Evolutionary conservation across 2,329 filamentous ascomycete species (phyloP), one percentile per base, ranked within the genome.

Genomic region (Scytalidium lignicola): DNA sequence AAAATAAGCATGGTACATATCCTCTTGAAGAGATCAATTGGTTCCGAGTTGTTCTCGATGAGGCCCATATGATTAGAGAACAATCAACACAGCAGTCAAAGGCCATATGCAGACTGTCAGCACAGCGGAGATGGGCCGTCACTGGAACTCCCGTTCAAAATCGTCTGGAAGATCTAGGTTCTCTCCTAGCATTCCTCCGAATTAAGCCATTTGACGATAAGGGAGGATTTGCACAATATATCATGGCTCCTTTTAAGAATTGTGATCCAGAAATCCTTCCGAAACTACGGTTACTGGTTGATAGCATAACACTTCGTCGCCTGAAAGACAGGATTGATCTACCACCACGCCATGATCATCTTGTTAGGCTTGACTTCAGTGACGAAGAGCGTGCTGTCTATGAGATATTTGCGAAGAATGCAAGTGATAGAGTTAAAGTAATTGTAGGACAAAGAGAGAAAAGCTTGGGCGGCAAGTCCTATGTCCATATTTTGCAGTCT

Each of bases 101-200:
- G 64, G 88, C 89, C 2, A 88, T 93, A 18, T 91, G 90, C 55
- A 79, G 82, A 18, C 74, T 97, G 2, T 78, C 87, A 52, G 88
- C 90, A 2, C 80, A 88, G 62, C 82, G 91, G 26, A 85, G 91
- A 28, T 99, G 93, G 93, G 92, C 91, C 2, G 89, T 97, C n/a
- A 97, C 93, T 0, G 93, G 92, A 48, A 97, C 93, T 0, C 93
- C 91, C 0, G 88, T 97, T 8, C 92, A 97, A 67, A 99, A 99
- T 63, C 85, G 88, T 3, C 76, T 97, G 2, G 90, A 95, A 56
- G 93, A 99, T 65, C 76, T 97, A 19, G 88, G 89, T 13, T 88
- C 92, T 1, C 74, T 97, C 2, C 83, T 96, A 51, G 88, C 85
- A 26, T 97, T 97, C 62, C 73, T 97, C 40, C 83, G 87, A 13